phyloP scores from a whole-genome alignment of 495 filamentous ascomycete species.

The Neurospora sp. region DNA sequence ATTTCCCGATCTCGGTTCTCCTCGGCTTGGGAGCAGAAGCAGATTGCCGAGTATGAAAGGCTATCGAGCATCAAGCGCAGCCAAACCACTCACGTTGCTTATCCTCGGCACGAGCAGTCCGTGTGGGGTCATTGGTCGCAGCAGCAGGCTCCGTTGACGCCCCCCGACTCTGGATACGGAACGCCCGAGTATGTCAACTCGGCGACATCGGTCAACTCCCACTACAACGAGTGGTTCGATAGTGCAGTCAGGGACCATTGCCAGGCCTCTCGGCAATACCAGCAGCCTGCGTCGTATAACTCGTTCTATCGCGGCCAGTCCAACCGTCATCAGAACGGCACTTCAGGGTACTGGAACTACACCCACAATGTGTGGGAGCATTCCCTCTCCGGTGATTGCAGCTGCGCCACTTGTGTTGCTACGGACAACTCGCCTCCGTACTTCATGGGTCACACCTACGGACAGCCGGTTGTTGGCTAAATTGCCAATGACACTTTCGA shows the following conservation, averaged over 20 bases:
- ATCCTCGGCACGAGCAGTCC: slow-evolving; percentile 39
- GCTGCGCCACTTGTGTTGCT: slow-evolving; percentile 52
- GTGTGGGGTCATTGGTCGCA: slow-evolving; percentile 29
- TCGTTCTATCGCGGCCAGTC: slow-evolving; percentile 39
- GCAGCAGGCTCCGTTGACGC: slow-evolving; percentile 34
- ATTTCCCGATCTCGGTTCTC: slow-evolving; percentile 28
- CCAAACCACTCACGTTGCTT: slow-evolving; percentile 36
- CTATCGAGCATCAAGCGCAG: slow-evolving; percentile 30
- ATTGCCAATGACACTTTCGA: not conserved
- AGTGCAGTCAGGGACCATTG: slow-evolving; percentile 25
- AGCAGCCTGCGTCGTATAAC: slow-evolving; percentile 33
- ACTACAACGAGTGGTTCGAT: slow-evolving; percentile 38
- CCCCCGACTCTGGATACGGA: slow-evolving; percentile 42
- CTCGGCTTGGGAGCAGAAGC: slow-evolving; percentile 43
- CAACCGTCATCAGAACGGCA: slow-evolving; percentile 22
- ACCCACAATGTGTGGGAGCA: slow-evolving; percentile 50
- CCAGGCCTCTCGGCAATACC: slow-evolving; percentile 19
- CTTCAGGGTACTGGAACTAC: slow-evolving; percentile 37
- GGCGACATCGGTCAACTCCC: slow-evolving; percentile 31
- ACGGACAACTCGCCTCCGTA: slow-evolving; percentile 50
- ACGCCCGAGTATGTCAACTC: slow-evolving; percentile 40
- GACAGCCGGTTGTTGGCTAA: slow-evolving; percentile 58
- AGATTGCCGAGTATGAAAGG: slow-evolving; percentile 42
- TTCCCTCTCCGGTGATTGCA: slow-evolving; percentile 53
- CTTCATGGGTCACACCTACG: slow-evolving; percentile 51